A percentile compares a stretch with the other conserved stretches of the same genome.
Evolutionary conservation across 768 basidiomycete genomes (phyloP).

Genomic region (Rossbeevera mucosa): DNA sequence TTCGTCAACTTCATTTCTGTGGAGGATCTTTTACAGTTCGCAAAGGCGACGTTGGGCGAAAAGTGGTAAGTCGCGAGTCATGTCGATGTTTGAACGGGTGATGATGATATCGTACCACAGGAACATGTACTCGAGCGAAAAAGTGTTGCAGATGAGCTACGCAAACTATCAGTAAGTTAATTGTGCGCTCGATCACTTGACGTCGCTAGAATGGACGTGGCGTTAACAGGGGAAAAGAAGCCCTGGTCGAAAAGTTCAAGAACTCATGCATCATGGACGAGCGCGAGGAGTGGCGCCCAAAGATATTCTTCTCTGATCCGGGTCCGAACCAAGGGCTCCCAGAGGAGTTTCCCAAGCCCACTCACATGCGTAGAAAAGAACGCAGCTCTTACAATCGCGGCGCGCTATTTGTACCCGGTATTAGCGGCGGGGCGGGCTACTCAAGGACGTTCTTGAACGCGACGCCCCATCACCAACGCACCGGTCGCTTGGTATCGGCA

Average conservation of each 20-base stretch:
- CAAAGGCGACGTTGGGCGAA: conserved; percentile 66
- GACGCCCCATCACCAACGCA: conserved; percentile 15
- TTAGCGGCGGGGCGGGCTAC: conserved; percentile 22
- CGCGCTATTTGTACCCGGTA: conserved; percentile 58
- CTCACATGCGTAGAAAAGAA: conserved; percentile 76
- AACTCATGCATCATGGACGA: conserved; percentile 91
- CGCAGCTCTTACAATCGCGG: conserved; percentile 77
- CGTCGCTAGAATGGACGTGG: conserved; percentile 3
- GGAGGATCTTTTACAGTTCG: conserved; percentile 71
- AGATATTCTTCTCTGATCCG: conserved; percentile 71
- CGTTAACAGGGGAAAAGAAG: conserved; percentile 71
- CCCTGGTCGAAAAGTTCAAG: conserved; percentile 87
- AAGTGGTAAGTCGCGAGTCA: conserved; percentile 57
- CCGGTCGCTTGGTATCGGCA: conserved; percentile 10
- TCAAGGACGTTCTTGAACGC: conserved; percentile 28
- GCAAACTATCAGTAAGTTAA: conserved; percentile 84
- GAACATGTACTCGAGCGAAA: conserved; percentile 92
- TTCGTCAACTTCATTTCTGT: conserved; percentile 89
- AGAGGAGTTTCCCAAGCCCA: conserved; percentile 79
- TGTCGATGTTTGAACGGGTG: background rate
- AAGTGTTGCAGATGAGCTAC: conserved; percentile 87
- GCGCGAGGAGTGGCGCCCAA: conserved; percentile 75
- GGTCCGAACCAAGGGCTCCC: conserved; percentile 70
- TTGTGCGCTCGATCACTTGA: conserved; percentile 1
- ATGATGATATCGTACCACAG: conserved; percentile 34